These are phyloP conservation scores for Suillus occidentalis DNA, from an alignment of 768 basidiomycete species.

Conservation along the genomic window DNA sequence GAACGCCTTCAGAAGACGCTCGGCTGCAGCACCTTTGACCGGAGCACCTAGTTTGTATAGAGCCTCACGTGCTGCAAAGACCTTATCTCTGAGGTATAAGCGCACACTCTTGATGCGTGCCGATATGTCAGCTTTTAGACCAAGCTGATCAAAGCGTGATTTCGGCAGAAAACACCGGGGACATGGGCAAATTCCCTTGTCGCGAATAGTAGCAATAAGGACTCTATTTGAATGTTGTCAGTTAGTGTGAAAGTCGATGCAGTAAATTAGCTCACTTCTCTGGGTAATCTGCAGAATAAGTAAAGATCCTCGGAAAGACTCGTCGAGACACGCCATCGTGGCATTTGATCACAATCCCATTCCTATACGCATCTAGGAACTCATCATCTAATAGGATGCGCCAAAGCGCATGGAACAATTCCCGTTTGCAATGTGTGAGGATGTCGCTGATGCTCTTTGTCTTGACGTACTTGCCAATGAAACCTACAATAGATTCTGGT, in stretches of 20 bases:
- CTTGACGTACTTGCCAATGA: too few species aligned
- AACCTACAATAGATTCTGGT: too few species aligned
- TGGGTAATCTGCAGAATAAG: conserved; percentile 21
- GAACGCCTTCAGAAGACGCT: conserved; percentile 7
- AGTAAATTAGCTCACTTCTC: conserved; percentile 15
- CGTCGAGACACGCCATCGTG: neutral
- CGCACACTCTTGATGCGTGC: neutral
- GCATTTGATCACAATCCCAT: too few species aligned
- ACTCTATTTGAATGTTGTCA: conserved; percentile 14
- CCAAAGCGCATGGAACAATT: too few species aligned
- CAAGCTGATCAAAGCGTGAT: conserved; percentile 15
- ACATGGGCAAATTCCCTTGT: conserved; percentile 29
- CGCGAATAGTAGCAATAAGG: conserved; percentile 24
- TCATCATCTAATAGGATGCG: too few species aligned
- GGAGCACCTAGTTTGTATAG: conserved; percentile 10
- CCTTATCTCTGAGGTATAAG: conserved; percentile 10
- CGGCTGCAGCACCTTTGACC: conserved; percentile 8
- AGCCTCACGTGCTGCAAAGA: conserved; percentile 3
- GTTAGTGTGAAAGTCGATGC: neutral
- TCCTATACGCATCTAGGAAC: too few species aligned
- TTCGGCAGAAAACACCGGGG: conserved; percentile 25
- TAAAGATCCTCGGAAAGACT: conserved; percentile 20
- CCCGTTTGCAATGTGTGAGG: too few species aligned
- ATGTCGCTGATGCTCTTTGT: too few species aligned
- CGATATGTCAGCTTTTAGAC: conserved; percentile 15